Evolutionary conservation across 441 rosid genomes (phyloP), one percentile per base, ranked within the genome.

Genomic region (Gossypium schwendimanii): DNA sequence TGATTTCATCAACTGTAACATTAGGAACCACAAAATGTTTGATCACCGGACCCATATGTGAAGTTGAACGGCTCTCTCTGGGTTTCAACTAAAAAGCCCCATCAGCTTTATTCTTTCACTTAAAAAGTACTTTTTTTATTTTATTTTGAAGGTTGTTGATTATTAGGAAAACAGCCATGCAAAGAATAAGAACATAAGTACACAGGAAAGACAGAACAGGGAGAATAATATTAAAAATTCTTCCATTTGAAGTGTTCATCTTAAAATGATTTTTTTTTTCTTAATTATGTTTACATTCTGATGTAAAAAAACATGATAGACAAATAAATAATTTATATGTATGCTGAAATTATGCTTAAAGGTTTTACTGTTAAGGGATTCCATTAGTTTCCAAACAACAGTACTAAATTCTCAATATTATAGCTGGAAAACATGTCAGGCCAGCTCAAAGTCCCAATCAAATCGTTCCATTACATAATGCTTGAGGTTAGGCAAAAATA

Each of bases 31-130:
- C 69, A 54, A 6, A 39, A 47, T 55, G 68, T 58, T 71, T 79
- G 76, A 23, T 73, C 76, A 70, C n/a, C 80, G 80, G 86, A 84
- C 85, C 76, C 76, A 79, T 81, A 71, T 76, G 89, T 73, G 86
- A 72, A 75, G 67, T 41, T 23, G 45, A 70, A 45, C 7, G 59
- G 28, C 24, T 21, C 31, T 65, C 24, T 17, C 18, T 65, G 24
- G 49, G 21, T 11, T 58, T 63, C 77, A 73, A 54, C 53, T 28
- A 49, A 69, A 73, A 45, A 61, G 52, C 1, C 41, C 28, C 47
- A 50, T 62, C 52, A 28, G 52, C 41, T 41, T 63, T 54, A 54
- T 54, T 17, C 71, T 44, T 44, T 71, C 66, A 39, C 26, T 59
- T 26, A 12, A 59, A 59, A 59, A 24, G 6, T 24, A 33, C 39